phyloP scores from a whole-genome alignment of 768 basidiomycete genomes.

The Galerina marginata region DNA sequence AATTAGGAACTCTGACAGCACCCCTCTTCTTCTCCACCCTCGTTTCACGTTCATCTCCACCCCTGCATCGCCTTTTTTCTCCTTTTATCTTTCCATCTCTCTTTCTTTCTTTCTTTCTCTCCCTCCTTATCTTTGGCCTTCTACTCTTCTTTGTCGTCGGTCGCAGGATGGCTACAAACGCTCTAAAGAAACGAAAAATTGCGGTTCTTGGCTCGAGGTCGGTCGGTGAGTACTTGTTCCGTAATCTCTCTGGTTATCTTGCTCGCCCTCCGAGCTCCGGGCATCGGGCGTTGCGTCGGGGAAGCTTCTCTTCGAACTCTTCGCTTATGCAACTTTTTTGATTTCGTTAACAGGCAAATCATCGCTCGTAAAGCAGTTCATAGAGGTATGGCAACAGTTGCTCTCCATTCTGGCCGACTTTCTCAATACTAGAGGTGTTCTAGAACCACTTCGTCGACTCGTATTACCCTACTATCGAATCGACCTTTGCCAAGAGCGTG shows the following conservation, averaged over 20 bases:
- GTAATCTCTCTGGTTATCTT: not conserved
- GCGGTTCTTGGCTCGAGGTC: constrained; percentile 89
- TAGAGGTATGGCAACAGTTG: constrained; percentile 54
- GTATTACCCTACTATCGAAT: constrained; percentile 97
- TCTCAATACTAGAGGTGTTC: not conserved
- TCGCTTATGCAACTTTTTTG: constrained; percentile 4
- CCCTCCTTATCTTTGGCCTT: not conserved
- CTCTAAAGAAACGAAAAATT: constrained; percentile 84
- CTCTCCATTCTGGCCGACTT: not conserved
- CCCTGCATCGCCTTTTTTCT: constrained; percentile 14
- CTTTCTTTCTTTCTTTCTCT: constrained; percentile 3
- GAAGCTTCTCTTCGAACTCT: not conserved
- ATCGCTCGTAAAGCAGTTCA: constrained; percentile 92
- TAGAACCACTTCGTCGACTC: constrained; percentile 85
- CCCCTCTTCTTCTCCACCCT: constrained; percentile 14
- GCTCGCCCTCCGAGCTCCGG: not conserved
- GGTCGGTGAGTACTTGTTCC: constrained; percentile 65
- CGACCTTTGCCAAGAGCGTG: constrained; percentile 84
- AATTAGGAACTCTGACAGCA: not conserved
- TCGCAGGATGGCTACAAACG: constrained; percentile 20
- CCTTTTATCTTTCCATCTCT: constrained; percentile 7
- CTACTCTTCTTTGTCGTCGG: not conserved
- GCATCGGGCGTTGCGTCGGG: not conserved
- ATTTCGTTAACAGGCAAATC: constrained; percentile 77
- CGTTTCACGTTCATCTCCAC: constrained; percentile 3